Conservation (phyloP, 2,329 filamentous ascomycete species). For the Exophiala phaeomuriformis region DNA sequence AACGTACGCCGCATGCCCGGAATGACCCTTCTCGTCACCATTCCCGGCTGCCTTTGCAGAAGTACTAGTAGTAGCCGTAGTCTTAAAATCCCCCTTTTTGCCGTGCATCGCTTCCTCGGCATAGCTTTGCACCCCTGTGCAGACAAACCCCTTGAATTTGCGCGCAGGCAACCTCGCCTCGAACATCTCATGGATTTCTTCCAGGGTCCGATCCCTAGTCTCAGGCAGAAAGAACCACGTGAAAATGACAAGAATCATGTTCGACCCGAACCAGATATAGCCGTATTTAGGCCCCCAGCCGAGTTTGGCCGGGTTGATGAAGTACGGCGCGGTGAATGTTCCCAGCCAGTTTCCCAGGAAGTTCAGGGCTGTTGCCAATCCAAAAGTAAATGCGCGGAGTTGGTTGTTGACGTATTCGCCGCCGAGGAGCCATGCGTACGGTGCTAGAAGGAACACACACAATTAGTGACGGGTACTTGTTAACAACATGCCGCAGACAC, state of each 20-base stretch:
- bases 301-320: slow-evolving; percentile 38
- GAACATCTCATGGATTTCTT: slow-evolving; percentile 28
- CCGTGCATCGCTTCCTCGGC: slow-evolving; percentile 12
- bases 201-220: slow-evolving; percentile 43
- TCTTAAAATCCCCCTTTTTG: too few species aligned
- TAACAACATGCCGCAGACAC: too few species aligned
- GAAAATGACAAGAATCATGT: slow-evolving; percentile 32
- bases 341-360: slow-evolving; percentile 39
- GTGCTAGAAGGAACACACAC: slow-evolving; percentile 4
- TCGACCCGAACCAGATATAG: slow-evolving; percentile 39
- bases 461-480: neutral
- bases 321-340: slow-evolving; percentile 38
- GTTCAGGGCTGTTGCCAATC: slow-evolving; percentile 35
- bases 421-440: slow-evolving; percentile 35
- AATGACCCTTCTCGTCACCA: too few species aligned
- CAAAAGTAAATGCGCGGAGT: slow-evolving; percentile 37
- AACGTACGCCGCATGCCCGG: too few species aligned
- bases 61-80: too few species aligned
- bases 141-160: slow-evolving; percentile 35
- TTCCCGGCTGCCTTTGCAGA: too few species aligned
- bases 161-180: slow-evolving; percentile 34
- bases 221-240: slow-evolving; percentile 40
- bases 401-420: slow-evolving; percentile 38
- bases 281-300: slow-evolving; percentile 32
- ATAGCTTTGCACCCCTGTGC: slow-evolving; percentile 27